Conservation (phyloP, 148 eudicot genomes). For the Heliosperma pusillum region DNA sequence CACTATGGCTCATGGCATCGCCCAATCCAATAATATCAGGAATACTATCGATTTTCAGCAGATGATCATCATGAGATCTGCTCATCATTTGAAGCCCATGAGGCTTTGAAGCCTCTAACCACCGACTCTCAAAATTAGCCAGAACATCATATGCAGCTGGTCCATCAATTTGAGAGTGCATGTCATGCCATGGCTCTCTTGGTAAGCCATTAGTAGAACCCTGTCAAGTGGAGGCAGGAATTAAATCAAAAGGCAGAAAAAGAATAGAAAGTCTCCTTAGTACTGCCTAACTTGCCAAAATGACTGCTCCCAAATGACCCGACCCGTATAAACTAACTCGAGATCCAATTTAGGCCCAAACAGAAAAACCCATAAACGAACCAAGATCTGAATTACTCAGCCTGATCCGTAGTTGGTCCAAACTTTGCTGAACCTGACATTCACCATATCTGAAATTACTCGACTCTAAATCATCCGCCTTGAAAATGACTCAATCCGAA, state of each 20-base stretch:
- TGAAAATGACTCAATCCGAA: no score
- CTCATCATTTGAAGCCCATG: slow-evolving; percentile 57
- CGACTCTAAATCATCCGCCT: no score
- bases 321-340: not conserved
- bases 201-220: slow-evolving; percentile 69
- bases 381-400: no score
- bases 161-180: slow-evolving; percentile 92
- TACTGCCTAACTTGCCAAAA: not conserved
- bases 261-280: not conserved
- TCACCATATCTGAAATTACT: no score
- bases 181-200: slow-evolving; percentile 98
- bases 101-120: slow-evolving; percentile 79
- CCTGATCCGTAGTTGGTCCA: no score
- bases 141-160: slow-evolving; percentile 95
- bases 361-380: no score
- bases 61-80: slow-evolving; percentile 64
- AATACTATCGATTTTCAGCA: slow-evolving; percentile 64
- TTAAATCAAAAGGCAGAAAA: not conserved
- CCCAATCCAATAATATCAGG: slow-evolving; percentile 54
- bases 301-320: not conserved
- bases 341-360: not conserved
- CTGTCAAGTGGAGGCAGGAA: slow-evolving; percentile 34
- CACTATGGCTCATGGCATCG: slow-evolving; percentile 52
- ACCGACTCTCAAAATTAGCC: slow-evolving; percentile 80
- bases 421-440: no score